Evolutionary conservation across 2,329 filamentous ascomycete species (phyloP), one percentile per base, ranked within the genome.

Genomic region (Trichoderma citrinoviride): DNA sequence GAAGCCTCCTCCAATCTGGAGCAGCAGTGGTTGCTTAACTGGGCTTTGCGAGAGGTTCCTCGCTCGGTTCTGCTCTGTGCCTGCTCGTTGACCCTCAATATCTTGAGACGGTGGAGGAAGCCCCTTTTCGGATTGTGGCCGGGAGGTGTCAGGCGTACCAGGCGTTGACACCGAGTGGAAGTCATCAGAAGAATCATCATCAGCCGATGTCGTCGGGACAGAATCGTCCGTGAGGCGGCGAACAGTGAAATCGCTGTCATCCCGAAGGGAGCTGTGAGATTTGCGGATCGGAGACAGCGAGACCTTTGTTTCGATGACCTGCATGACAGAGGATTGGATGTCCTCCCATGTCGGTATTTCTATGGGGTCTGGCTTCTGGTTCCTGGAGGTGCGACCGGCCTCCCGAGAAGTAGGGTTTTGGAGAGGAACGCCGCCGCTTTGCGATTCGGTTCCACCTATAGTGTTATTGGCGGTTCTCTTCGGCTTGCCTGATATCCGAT

Each of bases 121-220:
- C 0, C 72, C 74, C 67, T 74, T 76, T 60, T 78, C 77, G 0
- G 78, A 81, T 54, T 79, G 75, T 0, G 79, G 77, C 14, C 78
- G 74, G 1, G 78, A 79, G 0, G 76, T 77, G 61, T 78, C 73
- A 0, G 78, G 79, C 5, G 79, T 80, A 61, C 77, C 77, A 19
- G 74, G 71, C 7, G 69, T 69, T 1, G 77, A 77, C 0, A 73
- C 63, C 6, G 77, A 76, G 19, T 74, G 76, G 14, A 77, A 71
- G 5, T 75, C 77, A 4, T 80, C 79, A 0, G 75, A 78, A 57
- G 74, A 76, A 4, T 77, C 78, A 7, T 76, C 76, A 0, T 79
- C 77, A 1, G 76, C 77, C 2, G 76, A 77, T 63, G 75, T 76
- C 3, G 69, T 71, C 2, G 65, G 66, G n/a, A 70, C 21, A 7